Conservation (phyloP, 2,329 filamentous ascomycete species). For the Claviceps digitariae region DNA sequence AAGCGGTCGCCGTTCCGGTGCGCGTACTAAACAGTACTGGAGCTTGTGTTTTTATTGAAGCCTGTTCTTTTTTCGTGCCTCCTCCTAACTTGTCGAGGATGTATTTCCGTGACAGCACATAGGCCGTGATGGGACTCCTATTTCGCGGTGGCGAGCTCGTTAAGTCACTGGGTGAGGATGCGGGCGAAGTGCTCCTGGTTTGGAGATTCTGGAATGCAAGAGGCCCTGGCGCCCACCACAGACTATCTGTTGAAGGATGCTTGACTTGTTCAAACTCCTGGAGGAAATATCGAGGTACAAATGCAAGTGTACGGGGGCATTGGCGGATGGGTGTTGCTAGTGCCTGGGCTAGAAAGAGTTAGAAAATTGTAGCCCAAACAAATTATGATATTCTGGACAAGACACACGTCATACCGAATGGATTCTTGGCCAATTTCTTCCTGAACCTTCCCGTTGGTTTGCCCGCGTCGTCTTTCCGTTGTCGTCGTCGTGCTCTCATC, state of each 20-base stretch:
- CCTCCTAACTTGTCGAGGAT: slow-evolving; percentile 15
- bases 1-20: slow-evolving; percentile 14
- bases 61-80: slow-evolving; percentile 7
- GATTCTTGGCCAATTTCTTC: slow-evolving; percentile 44
- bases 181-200: background rate
- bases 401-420: slow-evolving; percentile 40
- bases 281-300: slow-evolving; percentile 48
- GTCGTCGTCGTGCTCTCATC: slow-evolving; percentile 29
- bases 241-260: slow-evolving; percentile 36
- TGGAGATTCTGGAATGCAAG: slow-evolving; percentile 18
- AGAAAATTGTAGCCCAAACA: slow-evolving; percentile 3
- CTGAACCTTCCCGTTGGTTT: slow-evolving; percentile 34
- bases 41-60: slow-evolving; percentile 6
- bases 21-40: slow-evolving; percentile 10
- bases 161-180: background rate
- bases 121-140: slow-evolving; percentile 13
- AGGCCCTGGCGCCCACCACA: slow-evolving; percentile 44
- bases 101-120: slow-evolving; percentile 16
- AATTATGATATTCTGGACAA: no score
- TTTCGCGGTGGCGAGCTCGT: background rate
- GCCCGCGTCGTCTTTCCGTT: slow-evolving; percentile 23
- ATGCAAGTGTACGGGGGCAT: slow-evolving; percentile 34
- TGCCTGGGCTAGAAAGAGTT: slow-evolving; percentile 38
- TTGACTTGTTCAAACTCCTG: slow-evolving; percentile 43
- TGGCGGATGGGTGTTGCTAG: slow-evolving; percentile 46